Evolutionary conservation across 73 alveolate genomes (phyloP).

Genomic region (Uronychia setigera): DNA sequence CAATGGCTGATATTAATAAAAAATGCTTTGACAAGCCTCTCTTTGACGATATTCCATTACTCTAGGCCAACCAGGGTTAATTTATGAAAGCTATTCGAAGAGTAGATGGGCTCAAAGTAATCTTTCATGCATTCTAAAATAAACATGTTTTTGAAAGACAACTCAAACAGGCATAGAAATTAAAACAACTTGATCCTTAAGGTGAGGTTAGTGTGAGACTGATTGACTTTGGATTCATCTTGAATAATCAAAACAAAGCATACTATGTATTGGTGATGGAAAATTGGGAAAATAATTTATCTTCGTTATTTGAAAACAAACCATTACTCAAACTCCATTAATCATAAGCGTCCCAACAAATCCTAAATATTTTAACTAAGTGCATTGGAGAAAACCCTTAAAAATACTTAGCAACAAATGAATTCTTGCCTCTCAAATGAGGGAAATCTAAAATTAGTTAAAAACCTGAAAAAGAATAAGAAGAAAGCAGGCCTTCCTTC

Average conservation of each 20-base stretch:
- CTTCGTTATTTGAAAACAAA: neutral
- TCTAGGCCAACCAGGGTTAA: neutral
- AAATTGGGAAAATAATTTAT: neutral
- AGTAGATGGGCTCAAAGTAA: neutral
- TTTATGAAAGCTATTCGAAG: neutral
- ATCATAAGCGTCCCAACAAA: no score
- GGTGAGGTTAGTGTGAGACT: neutral
- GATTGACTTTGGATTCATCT: neutral
- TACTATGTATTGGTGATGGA: neutral
- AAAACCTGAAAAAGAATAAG: no score
- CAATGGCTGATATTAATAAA: no score
- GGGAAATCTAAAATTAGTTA: no score
- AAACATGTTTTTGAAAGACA: neutral
- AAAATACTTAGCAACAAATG: no score
- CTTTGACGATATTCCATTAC: neutral
- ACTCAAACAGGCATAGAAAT: neutral
- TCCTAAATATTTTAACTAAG: no score
- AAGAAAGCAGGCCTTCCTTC: no score
- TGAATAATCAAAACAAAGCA: neutral
- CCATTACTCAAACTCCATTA: no score
- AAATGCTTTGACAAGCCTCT: neutral
- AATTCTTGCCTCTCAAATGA: no score
- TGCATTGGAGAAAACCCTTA: no score
- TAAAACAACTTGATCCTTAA: neutral
- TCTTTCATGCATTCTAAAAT: neutral